A percentile compares a stretch with the other conserved stretches of the same genome.
Evolutionary conservation across 2,329 filamentous ascomycete species (phyloP).

Genomic region (Drechslerella coelobrocha): DNA sequence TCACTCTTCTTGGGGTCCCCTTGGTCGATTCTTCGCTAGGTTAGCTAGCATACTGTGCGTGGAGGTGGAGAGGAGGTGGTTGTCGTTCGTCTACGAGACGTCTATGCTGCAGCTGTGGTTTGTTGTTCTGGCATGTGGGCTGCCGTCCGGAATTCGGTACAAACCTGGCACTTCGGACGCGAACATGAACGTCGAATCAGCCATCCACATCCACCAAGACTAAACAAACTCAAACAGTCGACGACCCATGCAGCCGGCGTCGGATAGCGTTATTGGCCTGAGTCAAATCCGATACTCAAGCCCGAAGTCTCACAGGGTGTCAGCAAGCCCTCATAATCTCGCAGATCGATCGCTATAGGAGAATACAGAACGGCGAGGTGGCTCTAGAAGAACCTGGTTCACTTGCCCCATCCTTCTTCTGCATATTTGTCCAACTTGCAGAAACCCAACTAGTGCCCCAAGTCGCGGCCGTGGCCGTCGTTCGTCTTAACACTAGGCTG

Average conservation of each 20-base stretch:
- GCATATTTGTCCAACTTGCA: background rate
- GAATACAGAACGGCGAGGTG: background rate
- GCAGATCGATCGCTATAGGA: background rate
- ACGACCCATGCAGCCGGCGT: too few relatives aligned
- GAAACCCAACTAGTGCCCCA: background rate
- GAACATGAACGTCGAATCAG: too few relatives aligned
- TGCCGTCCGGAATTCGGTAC: too few relatives aligned
- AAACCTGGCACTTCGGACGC: too few relatives aligned
- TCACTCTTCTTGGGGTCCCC: too few relatives aligned
- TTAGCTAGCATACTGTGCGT: too few relatives aligned
- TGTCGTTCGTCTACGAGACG: too few relatives aligned
- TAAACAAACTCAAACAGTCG: too few relatives aligned
- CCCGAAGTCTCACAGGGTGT: background rate
- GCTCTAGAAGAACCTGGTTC: background rate
- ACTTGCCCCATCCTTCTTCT: background rate
- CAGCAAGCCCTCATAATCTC: background rate
- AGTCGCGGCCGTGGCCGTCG: background rate
- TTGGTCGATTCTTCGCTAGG: background rate
- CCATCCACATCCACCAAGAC: too few relatives aligned
- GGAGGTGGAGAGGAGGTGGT: too few relatives aligned
- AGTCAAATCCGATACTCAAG: slow-evolving; percentile 1
- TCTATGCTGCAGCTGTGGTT: too few relatives aligned
- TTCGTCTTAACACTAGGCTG: background rate
- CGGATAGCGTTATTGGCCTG: slow-evolving; percentile 2
- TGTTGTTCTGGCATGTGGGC: too few relatives aligned